phyloP scores from a whole-genome alignment of 2,329 filamentous ascomycete species.

The Phialocephala subalpina region DNA sequence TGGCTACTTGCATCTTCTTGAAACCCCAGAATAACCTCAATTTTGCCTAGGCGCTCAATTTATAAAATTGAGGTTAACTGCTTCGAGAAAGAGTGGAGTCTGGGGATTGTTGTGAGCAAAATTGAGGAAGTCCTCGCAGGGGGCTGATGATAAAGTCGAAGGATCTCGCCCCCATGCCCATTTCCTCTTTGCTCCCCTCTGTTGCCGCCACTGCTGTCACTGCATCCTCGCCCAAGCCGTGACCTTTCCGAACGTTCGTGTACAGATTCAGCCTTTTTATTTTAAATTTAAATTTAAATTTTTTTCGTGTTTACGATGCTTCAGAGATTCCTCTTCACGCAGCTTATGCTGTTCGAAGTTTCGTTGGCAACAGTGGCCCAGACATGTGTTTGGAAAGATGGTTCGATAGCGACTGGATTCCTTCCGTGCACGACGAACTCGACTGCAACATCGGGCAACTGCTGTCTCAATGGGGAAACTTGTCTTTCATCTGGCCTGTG shows the following conservation, averaged over 20 bases:
- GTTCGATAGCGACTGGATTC: conserved; percentile 15
- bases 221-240: not conserved
- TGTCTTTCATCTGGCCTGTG: conserved; percentile 19
- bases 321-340: not conserved
- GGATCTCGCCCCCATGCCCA: not conserved
- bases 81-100: not conserved
- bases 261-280: not conserved
- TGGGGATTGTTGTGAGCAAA: not conserved
- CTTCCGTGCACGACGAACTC: conserved; percentile 19
- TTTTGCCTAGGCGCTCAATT: not conserved
- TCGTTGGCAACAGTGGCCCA: conserved; percentile 14
- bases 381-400: conserved; percentile 24
- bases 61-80: not conserved
- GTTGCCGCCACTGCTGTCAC: not conserved
- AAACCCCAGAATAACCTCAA: not conserved
- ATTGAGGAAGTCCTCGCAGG: conserved; percentile 1
- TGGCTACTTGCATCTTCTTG: not conserved
- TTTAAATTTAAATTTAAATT: too few relatives aligned
- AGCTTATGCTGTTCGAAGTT: conserved; percentile 8
- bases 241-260: not conserved
- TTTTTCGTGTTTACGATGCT: conserved; percentile 4
- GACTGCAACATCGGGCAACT: conserved; percentile 21
- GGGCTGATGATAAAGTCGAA: not conserved
- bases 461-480: conserved; percentile 19
- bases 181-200: not conserved